Base-by-base conservation (phyloP, 192 early-diverging fungal genomes). In the Coemansia javaensis region DNA sequence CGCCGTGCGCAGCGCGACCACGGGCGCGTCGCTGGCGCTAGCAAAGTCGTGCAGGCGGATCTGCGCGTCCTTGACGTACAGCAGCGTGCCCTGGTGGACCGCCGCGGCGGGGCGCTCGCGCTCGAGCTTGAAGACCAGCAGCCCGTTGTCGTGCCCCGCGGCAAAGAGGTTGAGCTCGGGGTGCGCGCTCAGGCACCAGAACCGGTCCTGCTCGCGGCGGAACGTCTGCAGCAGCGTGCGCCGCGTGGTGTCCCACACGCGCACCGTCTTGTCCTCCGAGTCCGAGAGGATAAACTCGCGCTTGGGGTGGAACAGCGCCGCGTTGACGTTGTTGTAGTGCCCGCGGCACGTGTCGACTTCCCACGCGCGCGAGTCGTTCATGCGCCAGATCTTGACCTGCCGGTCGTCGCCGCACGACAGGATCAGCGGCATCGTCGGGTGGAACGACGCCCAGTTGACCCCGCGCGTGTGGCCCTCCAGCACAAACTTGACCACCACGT, bases 321-420 rank as follows among this genome's bases (percentile, higher is more conserved):
- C 82, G 20, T 88, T 91, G 22, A 99, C 90, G 47, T 97, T 97
- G 82, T 94, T 97, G 76, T 91, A 97, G 71, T 99, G 97, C 8
- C 94, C 97, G 22, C 97, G 85, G 79, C 91, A 97, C 17, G 93
- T 95, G 60, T 99, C 94, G n/a, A 99, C 89, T 65, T 99, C 97
- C 97, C 97, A 99, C 14, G 97, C 97, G 64, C 89, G 86, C 31
- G 90, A 89, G 53, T 99, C 93, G 65, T 93, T 97, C 90, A 94
- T 94, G 58, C 97, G 79, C 97, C 97, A 99, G 18, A 99, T 80
- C 71, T 99, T 99, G 44, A 99, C 84, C 38, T 92, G 90, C 24
- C 94, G 87, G 79, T 99, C 97, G 58, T 99, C 97, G 43, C 91
- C 91, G 41, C 90, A 86, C 25, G 94, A 97, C 9, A 99, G 86